A percentile compares a stretch with the other conserved stretches of the same genome.
These are phyloP conservation scores for Hypoxylon rubiginosum DNA, from an alignment of 2,329 filamentous ascomycete species.

Conservation along the genomic window DNA sequence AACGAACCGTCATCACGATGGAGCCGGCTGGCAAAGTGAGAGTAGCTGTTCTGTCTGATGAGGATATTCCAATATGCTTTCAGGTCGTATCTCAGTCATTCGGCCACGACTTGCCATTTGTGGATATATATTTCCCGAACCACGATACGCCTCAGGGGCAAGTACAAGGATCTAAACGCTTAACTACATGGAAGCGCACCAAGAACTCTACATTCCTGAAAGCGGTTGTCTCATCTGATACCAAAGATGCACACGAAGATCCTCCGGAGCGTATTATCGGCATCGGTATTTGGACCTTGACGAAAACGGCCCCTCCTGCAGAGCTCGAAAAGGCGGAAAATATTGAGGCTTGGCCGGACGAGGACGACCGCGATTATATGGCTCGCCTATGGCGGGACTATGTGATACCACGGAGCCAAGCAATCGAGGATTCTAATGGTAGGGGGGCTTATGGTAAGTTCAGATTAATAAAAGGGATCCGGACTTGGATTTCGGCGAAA, in stretches of 20 bases:
- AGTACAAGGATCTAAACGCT: conserved; percentile 39
- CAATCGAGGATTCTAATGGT: conserved; percentile 26
- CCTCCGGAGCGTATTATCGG: conserved; percentile 34
- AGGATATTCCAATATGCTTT: conserved; percentile 44
- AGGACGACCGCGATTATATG: conserved; percentile 43
- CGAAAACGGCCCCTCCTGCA: conserved; percentile 40
- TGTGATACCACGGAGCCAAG: conserved; percentile 37
- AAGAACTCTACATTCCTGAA: conserved; percentile 40
- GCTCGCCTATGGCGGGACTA: conserved; percentile 44
- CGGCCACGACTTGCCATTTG: conserved; percentile 43
- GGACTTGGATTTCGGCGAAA: background rate
- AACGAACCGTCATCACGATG: background rate
- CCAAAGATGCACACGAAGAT: background rate
- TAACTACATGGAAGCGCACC: conserved; percentile 35
- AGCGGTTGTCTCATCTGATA: conserved; percentile 22
- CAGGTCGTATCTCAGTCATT: conserved; percentile 42
- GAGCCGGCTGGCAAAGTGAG: conserved; percentile 9
- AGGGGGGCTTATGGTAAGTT: conserved; percentile 44
- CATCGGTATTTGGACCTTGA: conserved; percentile 45
- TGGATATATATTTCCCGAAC: conserved; percentile 44
- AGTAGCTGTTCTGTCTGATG: conserved; percentile 30
- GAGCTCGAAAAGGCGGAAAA: conserved; percentile 41
- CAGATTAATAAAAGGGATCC: too few species aligned
- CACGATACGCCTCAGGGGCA: conserved; percentile 41
- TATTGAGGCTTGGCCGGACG: conserved; percentile 42